Evolutionary conservation across 2,329 filamentous ascomycete genomes (phyloP), one percentile per base, ranked within the genome.

Genomic region (Lizonia empirigonia): DNA sequence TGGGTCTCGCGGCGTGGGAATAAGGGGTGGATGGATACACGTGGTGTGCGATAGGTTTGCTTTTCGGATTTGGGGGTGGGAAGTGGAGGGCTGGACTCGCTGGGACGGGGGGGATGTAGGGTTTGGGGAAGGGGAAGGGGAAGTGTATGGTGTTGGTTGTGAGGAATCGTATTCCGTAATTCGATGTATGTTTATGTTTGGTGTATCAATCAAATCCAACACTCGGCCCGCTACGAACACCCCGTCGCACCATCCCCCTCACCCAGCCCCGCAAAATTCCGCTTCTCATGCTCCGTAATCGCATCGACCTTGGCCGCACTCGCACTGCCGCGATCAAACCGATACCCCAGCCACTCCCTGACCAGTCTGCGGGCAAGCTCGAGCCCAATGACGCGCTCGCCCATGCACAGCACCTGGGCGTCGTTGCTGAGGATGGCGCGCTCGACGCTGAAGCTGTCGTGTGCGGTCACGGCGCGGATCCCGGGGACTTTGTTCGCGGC

Each of bases 401-500:
- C 90, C 80, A 95, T 87, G 71, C 91, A 95, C 55, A 95, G 76
- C 24, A 95, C 90, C 76, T 96, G 90, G 3, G 90, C 89, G 70
- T 95, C 87, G 73, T 95, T 95, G 76, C 87, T 91, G 65, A 93
- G 76, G 9, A 95, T 83, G 16, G 88, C 85, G 40, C 90, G 78
- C 80, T 95, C 90, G 5, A 95, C 89, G 48, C 83, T 87, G 78
- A 92, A 96, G 60, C 85, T 87, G 70, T 95, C 91, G 72, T 96
- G 91, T 1, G 91, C 91, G 5, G 90, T 95, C 15, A 95, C 91
- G n/a, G 91, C 91, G 19, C 90, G 80, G 55, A 95, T 85, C 5
- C 90, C 90, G 49, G 85, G 87, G 58, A 95, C 85, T 74, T 95
- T 95, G 80, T 95, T 95, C 60, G 91, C 91, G n/a, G 84, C 78